Evolutionary conservation across 805 yeast species (phyloP).

Genomic region (Sporopachydermia quercuum): DNA sequence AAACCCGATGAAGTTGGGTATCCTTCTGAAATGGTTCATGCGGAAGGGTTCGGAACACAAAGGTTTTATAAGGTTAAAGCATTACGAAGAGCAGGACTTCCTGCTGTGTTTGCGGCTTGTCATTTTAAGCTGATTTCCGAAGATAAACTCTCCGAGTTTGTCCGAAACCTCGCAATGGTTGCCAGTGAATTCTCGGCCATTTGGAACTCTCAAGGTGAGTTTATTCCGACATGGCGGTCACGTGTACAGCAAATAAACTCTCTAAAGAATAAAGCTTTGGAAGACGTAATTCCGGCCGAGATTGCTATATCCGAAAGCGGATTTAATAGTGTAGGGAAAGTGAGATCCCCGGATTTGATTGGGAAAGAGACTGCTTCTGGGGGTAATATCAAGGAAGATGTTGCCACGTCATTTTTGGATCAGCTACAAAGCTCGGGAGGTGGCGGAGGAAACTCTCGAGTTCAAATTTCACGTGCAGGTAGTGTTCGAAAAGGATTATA

Average conservation of each 20-base stretch:
- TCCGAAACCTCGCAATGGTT: constrained; percentile 49
- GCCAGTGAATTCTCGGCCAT: constrained; percentile 62
- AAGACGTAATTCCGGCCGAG: background rate
- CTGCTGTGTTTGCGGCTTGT: constrained; percentile 61
- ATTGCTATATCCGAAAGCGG: background rate
- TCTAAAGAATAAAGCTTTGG: constrained; percentile 19
- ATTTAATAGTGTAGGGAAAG: background rate
- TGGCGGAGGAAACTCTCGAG: too few species aligned
- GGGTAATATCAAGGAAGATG: too few species aligned
- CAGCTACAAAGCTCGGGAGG: too few species aligned
- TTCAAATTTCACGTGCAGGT: too few species aligned
- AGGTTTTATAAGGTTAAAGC: constrained; percentile 44
- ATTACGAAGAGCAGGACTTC: constrained; percentile 52
- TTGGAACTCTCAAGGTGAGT: constrained; percentile 49
- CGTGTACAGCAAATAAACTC: constrained; percentile 40
- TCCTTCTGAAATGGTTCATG: too few species aligned
- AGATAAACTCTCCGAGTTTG: constrained; percentile 42
- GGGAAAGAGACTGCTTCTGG: too few species aligned
- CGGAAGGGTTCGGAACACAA: background rate
- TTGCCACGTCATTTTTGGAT: background rate
- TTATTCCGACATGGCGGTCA: constrained; percentile 51
- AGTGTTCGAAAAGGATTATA: too few species aligned
- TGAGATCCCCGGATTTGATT: too few species aligned
- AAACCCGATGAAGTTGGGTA: too few species aligned
- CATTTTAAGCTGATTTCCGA: constrained; percentile 59